Base-by-base conservation (phyloP, 73 alveolate species). In the Durusdinium trenchii region DNA sequence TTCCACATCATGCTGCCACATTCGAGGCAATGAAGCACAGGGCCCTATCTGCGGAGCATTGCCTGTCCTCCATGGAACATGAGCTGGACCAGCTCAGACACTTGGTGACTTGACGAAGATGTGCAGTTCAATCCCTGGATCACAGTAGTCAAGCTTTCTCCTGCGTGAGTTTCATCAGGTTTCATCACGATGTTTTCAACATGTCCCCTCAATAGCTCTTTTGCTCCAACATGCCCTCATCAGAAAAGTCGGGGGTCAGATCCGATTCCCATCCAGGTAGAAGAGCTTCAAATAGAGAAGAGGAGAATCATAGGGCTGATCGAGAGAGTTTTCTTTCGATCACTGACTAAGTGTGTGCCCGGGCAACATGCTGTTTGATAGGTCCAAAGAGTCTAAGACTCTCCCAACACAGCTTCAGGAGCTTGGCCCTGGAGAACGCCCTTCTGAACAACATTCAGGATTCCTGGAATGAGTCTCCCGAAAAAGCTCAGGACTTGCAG, bases 11-110 rank as follows among this genome's bases (percentile, higher is more conserved):
- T 1, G 18, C 30, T 60, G 18, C 52, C 35, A 18, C 95, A 0
- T 16, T 12, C 30, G 45, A 87, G 95, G 95, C 95, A 36, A 67
- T 89, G 96, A 71, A 89, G n/a, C 71, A 64, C 51, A 67, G 96
- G 23, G 96, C 96, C 32, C 45, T 46, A 30, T 38, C 51, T 10
- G 96, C 96, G 3, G 96, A 89, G 60, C 54, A 61, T 71, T 89
- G 51, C 78, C 20, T 46, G 69, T 71, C 81, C 36, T 47, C 75
- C 3, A 38, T 89, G 73, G 96, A 89, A 71, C 30, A 42, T 23
- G 96, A 89, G 52, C 52, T 89, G 96, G 73, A 43, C 40, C 35
- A 64, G 16, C 90, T 47, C 67, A 79, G 48, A 26, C 69, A 79
- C 45, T 6, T 79, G 47, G 90, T 30, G 67, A 43, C 90, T 45